A percentile compares a stretch with the other conserved stretches of the same genome.
Conservation (phyloP, 495 filamentous ascomycete species). For the Ramalina intermedia region DNA sequence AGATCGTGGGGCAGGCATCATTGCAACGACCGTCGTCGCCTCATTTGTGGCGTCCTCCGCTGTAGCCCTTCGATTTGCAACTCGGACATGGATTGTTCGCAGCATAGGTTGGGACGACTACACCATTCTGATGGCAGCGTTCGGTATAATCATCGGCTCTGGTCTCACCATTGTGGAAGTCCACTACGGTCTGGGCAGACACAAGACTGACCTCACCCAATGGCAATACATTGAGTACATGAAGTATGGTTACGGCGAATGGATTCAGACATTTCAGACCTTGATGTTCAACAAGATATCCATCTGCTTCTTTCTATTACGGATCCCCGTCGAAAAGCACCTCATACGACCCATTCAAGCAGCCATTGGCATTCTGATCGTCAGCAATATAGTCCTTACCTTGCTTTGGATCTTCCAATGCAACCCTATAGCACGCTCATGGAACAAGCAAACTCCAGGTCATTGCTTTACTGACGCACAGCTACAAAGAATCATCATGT, state of each 20-base stretch:
- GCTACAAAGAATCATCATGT: constrained; percentile 12
- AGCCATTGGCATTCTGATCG: not conserved
- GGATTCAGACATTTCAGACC: constrained; percentile 8
- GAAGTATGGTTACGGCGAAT: constrained; percentile 12
- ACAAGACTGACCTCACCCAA: not conserved
- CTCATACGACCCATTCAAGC: constrained; percentile 5
- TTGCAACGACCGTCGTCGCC: not conserved
- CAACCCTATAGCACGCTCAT: constrained; percentile 6
- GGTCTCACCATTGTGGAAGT: constrained; percentile 3
- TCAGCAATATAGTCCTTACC: constrained; percentile 2
- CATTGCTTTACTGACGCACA: constrained; percentile 8
- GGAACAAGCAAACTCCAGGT: constrained; percentile 2
- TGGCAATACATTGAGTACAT: constrained; percentile 1
- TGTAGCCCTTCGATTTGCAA: constrained; percentile 2
- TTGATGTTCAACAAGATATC: constrained; percentile 13
- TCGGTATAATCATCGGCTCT: not conserved
- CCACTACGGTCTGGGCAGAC: constrained; percentile 11
- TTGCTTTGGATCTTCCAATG: constrained; percentile 11
- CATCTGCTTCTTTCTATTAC: constrained; percentile 10
- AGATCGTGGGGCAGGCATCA: not conserved
- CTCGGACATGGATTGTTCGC: constrained; percentile 5
- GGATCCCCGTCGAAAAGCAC: constrained; percentile 3
- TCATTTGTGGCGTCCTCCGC: not conserved
- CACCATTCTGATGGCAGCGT: not conserved
- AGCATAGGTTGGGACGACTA: constrained; percentile 9